phyloP scores from a whole-genome alignment of 2,329 filamentous ascomycete species.

The Fusarium neocosmosporiellum region DNA sequence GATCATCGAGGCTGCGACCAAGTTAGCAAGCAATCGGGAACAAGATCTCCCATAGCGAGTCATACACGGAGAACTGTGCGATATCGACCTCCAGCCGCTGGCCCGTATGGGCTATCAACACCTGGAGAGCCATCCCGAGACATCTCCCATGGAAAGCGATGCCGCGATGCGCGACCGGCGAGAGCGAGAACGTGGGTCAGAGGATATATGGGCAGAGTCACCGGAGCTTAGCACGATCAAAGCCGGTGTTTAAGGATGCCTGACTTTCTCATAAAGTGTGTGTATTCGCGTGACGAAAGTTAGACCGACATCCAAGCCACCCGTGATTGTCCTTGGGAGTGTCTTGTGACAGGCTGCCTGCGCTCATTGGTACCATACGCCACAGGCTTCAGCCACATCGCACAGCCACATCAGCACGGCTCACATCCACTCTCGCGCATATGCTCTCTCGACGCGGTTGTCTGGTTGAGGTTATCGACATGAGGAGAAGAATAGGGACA shows the following conservation, averaged over 20 bases:
- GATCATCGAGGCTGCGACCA: slow-evolving; percentile 76
- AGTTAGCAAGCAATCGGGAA: slow-evolving; percentile 30
- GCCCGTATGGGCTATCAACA: slow-evolving; percentile 94
- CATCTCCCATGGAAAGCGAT: slow-evolving; percentile 55
- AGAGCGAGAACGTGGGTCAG: slow-evolving; percentile 18
- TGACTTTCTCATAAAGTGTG: slow-evolving; percentile 8
- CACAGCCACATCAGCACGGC: slow-evolving; percentile 25
- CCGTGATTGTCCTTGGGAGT: slow-evolving; percentile 36
- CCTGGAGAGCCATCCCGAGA: slow-evolving; percentile 84
- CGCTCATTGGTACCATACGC: slow-evolving; percentile 31
- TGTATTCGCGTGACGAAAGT: slow-evolving; percentile 44
- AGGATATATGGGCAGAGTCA: slow-evolving; percentile 23
- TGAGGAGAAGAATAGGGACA: neutral
- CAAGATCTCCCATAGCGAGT: neutral
- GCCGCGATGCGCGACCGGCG: slow-evolving; percentile 43
- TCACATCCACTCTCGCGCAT: neutral
- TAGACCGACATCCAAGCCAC: slow-evolving; percentile 16
- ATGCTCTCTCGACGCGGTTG: slow-evolving; percentile 11
- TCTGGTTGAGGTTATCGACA: slow-evolving; percentile 7
- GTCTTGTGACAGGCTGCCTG: slow-evolving; percentile 45
- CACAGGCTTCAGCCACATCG: slow-evolving; percentile 29
- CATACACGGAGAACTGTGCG: slow-evolving; percentile 77
- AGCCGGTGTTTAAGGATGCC: slow-evolving; percentile 24
- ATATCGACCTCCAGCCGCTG: slow-evolving; percentile 84
- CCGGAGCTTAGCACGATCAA: slow-evolving; percentile 20